Evolutionary conservation across 202 grass and related monocot species (phyloP).

Genomic region (Panicum virgatum): DNA sequence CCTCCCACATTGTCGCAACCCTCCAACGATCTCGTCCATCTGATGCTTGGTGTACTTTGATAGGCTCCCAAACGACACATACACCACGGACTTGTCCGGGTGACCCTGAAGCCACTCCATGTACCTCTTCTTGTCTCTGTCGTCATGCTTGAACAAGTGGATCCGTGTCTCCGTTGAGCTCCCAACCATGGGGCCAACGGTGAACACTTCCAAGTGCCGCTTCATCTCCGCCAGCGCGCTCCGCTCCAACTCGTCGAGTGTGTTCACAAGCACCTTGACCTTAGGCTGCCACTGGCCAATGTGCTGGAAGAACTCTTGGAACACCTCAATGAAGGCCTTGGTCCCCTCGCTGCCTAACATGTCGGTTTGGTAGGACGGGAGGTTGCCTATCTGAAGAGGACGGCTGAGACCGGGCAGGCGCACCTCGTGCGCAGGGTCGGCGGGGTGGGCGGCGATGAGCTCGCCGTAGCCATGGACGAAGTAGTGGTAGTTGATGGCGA

Average conservation of each 20-base stretch:
- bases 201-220: conserved; percentile 1
- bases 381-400: conserved; percentile 19
- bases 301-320: conserved; percentile 21
- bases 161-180: background rate
- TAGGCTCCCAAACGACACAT: conserved; percentile 54
- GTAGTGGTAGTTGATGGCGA: conserved; percentile 59
- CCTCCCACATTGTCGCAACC: background rate
- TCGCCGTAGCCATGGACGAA: conserved; percentile 35
- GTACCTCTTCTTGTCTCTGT: conserved; percentile 9
- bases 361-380: conserved; percentile 42
- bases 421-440: conserved; percentile 23
- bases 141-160: conserved; percentile 34
- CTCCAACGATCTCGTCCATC: conserved; percentile 37
- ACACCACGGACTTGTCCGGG: conserved; percentile 41
- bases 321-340: background rate
- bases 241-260: conserved; percentile 49
- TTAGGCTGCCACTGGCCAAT: conserved; percentile 22
- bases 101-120: conserved; percentile 36
- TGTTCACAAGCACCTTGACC: conserved; percentile 54
- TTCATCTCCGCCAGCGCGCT: conserved; percentile 21
- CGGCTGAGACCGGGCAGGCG: conserved; percentile 41
- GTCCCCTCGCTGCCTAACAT: background rate
- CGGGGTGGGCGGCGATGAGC: conserved; percentile 29
- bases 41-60: conserved; percentile 26
- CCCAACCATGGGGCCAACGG: conserved; percentile 38